phyloP scores from a whole-genome alignment of 78 protist genomes.

The Fonticula alba region DNA sequence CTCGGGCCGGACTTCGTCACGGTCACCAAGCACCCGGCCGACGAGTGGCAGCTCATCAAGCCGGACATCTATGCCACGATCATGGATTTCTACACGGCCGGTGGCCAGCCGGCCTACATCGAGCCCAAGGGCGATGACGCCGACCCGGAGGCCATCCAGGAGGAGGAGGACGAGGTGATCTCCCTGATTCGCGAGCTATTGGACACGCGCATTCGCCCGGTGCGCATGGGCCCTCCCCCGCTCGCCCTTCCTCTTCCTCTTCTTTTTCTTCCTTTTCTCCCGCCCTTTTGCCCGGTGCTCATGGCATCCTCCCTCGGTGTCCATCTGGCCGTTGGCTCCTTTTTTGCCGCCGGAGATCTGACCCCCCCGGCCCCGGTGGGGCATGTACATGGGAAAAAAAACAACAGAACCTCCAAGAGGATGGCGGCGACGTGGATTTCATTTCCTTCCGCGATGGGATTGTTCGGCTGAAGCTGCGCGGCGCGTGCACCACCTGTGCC shows the following conservation, averaged over 20 bases:
- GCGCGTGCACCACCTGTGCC: constrained; percentile 26
- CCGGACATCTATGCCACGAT: constrained; percentile 22
- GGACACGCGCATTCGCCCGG: constrained; percentile 54
- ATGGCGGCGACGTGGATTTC: constrained; percentile 58
- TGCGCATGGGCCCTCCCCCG: too few relatives aligned
- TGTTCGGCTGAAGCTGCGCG: constrained; percentile 16
- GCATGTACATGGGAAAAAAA: too few relatives aligned
- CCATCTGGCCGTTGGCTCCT: too few relatives aligned
- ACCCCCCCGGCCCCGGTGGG: too few relatives aligned
- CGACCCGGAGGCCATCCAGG: background rate
- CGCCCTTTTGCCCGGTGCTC: too few relatives aligned
- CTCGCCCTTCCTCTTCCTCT: background rate
- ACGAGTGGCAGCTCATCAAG: constrained; percentile 23
- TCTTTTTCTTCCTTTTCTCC: background rate
- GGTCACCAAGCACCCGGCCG: constrained; percentile 24
- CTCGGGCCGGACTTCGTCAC: constrained; percentile 34
- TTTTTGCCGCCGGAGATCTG: too few relatives aligned
- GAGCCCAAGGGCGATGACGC: constrained; percentile 3
- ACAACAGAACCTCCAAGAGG: constrained; percentile 55
- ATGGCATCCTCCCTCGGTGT: too few relatives aligned
- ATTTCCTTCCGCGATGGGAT: constrained; percentile 20
- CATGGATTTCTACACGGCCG: constrained; percentile 21
- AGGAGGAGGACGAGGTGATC: constrained; percentile 29
- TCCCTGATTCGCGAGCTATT: constrained; percentile 47
- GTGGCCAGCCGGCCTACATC: constrained; percentile 20